Conservation (phyloP, 306 rosid species). For the Oxytropis ochrocephala region DNA sequence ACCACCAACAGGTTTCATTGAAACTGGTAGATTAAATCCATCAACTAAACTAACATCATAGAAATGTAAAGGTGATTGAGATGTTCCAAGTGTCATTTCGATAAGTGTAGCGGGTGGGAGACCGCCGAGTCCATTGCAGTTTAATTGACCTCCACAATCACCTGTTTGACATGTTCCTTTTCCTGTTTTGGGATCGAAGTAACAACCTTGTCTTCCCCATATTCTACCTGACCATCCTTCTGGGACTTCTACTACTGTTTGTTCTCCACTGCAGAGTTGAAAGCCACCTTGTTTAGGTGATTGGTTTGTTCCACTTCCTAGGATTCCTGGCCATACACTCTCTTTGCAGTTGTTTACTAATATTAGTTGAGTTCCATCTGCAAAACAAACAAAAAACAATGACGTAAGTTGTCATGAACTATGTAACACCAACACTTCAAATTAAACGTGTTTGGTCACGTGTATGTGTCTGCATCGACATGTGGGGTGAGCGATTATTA, state of each 20-base stretch:
- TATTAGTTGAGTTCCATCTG: slow-evolving; percentile 45
- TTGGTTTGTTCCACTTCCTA: slow-evolving; percentile 39
- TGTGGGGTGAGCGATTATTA: too few species aligned
- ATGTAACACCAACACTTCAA: background rate
- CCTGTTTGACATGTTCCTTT: slow-evolving; percentile 56
- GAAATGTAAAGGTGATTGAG: slow-evolving; percentile 46
- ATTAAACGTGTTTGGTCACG: background rate
- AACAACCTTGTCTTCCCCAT: slow-evolving; percentile 74
- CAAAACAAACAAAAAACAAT: background rate
- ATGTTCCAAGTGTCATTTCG: slow-evolving; percentile 62
- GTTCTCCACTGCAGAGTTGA: slow-evolving; percentile 47
- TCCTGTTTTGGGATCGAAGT: slow-evolving; percentile 35
- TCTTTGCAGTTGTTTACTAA: slow-evolving; percentile 65
- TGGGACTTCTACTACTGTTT: slow-evolving; percentile 34
- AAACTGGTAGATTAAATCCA: slow-evolving; percentile 60
- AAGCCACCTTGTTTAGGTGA: slow-evolving; percentile 58
- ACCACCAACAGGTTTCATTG: slow-evolving; percentile 42
- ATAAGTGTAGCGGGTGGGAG: slow-evolving; percentile 58
- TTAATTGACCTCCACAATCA: slow-evolving; percentile 53
- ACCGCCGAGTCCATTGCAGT: slow-evolving; percentile 56
- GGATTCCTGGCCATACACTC: slow-evolving; percentile 71
- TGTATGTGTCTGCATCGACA: too few species aligned
- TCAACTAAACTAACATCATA: slow-evolving; percentile 71
- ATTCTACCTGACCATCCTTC: slow-evolving; percentile 68
- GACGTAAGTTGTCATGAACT: background rate